Percentiles rank a stretch among this genome's conserved stretches.
phyloP scores from a whole-genome alignment of 2,329 filamentous ascomycete species.

The Neofusicoccum cordaticola region DNA sequence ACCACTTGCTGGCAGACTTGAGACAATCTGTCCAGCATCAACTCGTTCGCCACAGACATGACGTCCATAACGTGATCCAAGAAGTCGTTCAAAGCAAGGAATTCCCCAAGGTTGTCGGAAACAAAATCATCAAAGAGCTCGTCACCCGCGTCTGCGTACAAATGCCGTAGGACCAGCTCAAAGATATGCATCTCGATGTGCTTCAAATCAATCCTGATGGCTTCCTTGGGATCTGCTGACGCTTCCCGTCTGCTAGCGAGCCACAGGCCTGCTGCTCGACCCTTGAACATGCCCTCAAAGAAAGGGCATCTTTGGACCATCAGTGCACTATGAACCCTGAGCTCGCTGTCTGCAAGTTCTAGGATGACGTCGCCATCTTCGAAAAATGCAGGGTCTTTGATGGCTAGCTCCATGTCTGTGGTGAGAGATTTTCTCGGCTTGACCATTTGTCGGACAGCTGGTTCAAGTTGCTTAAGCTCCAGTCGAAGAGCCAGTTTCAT shows the following conservation, averaged over 20 bases:
- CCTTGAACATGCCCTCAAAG: slow-evolving; percentile 85
- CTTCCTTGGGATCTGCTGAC: slow-evolving; percentile 43
- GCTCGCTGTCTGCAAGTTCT: slow-evolving; percentile 69
- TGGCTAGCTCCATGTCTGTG: slow-evolving; percentile 67
- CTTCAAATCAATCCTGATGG: slow-evolving; percentile 73
- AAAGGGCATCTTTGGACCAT: slow-evolving; percentile 85
- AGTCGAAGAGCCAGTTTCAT: slow-evolving; percentile 78
- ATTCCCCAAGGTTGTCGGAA: slow-evolving; percentile 52
- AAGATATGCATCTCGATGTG: slow-evolving; percentile 76
- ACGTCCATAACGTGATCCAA: slow-evolving; percentile 89
- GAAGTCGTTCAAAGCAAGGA: slow-evolving; percentile 67
- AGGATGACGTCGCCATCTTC: slow-evolving; percentile 76
- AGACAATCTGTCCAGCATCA: slow-evolving; percentile 89
- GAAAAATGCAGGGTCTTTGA: slow-evolving; percentile 68
- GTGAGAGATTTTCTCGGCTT: slow-evolving; percentile 63
- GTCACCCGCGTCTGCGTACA: slow-evolving; percentile 79
- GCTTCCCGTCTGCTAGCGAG: slow-evolving; percentile 64
- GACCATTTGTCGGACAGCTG: slow-evolving; percentile 72
- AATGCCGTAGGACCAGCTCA: slow-evolving; percentile 70
- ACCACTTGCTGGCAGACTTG: slow-evolving; percentile 85
- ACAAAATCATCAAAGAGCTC: slow-evolving; percentile 79
- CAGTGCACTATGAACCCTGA: slow-evolving; percentile 73
- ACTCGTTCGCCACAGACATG: slow-evolving; percentile 83
- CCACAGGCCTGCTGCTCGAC: slow-evolving; percentile 84
- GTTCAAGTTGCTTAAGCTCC: slow-evolving; percentile 69